Conservation (phyloP, 768 basidiomycete genomes). For the Pleurotus cornucopiae region DNA sequence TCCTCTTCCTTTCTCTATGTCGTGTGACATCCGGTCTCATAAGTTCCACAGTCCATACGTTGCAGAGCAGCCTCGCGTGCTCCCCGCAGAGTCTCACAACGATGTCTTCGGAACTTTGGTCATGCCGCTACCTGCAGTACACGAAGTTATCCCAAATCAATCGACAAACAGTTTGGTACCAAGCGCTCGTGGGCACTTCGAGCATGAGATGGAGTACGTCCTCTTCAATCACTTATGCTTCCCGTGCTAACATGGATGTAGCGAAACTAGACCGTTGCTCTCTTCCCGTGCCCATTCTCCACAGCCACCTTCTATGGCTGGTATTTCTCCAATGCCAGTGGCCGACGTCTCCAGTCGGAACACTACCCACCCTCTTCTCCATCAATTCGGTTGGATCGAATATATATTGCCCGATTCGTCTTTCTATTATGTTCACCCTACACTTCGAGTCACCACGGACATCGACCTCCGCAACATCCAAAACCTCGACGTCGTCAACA, state of each 20-base stretch:
- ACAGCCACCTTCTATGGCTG: slow-evolving; percentile 14
- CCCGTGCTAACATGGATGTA: slow-evolving; percentile 16
- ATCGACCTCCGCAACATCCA: slow-evolving; percentile 54
- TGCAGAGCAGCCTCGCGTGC: slow-evolving; percentile 15
- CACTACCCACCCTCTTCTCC: slow-evolving; percentile 31
- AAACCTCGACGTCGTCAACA: slow-evolving; percentile 43
- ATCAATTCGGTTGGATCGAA: slow-evolving; percentile 70
- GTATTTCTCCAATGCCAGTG: slow-evolving; percentile 18
- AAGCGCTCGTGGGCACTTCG: slow-evolving; percentile 4
- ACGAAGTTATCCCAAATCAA: slow-evolving; percentile 33
- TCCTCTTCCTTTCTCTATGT: slow-evolving; percentile 5
- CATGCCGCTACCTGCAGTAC: slow-evolving; percentile 40
- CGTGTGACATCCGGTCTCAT: not conserved
- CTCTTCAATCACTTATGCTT: not conserved
- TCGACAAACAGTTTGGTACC: slow-evolving; percentile 13
- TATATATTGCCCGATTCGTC: slow-evolving; percentile 71
- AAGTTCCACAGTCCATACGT: slow-evolving; percentile 15
- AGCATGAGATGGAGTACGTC: slow-evolving; percentile 26
- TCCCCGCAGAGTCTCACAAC: slow-evolving; percentile 17
- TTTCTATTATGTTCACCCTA: slow-evolving; percentile 67
- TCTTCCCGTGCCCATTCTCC: slow-evolving; percentile 27
- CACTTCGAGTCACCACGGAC: slow-evolving; percentile 63
- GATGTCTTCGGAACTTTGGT: slow-evolving; percentile 23
- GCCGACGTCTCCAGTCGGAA: slow-evolving; percentile 15
- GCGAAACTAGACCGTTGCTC: slow-evolving; percentile 54